Conservation (phyloP, 805 yeast species). For the Sporopachydermia lactativora region DNA sequence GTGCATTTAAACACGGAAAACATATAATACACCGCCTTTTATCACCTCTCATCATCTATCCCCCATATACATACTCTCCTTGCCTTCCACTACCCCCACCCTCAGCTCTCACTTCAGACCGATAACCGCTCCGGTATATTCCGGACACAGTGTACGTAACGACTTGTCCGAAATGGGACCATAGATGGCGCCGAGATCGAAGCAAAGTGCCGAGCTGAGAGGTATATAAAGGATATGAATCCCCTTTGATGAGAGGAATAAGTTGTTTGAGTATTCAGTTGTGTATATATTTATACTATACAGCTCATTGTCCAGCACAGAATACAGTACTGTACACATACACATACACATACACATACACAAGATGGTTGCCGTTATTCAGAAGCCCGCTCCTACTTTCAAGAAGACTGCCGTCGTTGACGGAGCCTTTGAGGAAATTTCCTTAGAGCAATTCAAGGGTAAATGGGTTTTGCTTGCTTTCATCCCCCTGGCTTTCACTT, state of each 20-base stretch:
- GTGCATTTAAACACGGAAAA: no score
- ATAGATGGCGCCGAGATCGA: background rate
- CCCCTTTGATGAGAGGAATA: background rate
- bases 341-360: constrained; percentile 6
- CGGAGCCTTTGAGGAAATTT: constrained; percentile 90
- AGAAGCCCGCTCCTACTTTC: constrained; percentile 94
- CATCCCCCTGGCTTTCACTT: constrained; percentile 98
- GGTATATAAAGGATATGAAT: background rate
- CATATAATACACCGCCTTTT: no score
- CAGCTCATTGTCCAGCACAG: no score
- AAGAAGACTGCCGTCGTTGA: constrained; percentile 94
- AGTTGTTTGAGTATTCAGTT: background rate
- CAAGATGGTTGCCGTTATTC: constrained; percentile 79
- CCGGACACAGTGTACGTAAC: background rate
- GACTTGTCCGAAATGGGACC: background rate
- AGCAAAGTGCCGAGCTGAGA: background rate
- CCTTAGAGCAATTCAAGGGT: constrained; percentile 92
- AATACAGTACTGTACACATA: background rate
- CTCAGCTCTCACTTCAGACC: background rate
- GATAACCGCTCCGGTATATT: background rate
- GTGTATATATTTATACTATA: no score
- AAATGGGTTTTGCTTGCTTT: constrained; percentile 96
- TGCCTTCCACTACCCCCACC: background rate
- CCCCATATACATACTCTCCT: background rate
- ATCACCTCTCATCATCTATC: background rate